Percentiles rank a stretch among this genome's conserved stretches.
Evolutionary conservation across 305 asterid species (phyloP).

Genomic region (Fraxinus ornus): DNA sequence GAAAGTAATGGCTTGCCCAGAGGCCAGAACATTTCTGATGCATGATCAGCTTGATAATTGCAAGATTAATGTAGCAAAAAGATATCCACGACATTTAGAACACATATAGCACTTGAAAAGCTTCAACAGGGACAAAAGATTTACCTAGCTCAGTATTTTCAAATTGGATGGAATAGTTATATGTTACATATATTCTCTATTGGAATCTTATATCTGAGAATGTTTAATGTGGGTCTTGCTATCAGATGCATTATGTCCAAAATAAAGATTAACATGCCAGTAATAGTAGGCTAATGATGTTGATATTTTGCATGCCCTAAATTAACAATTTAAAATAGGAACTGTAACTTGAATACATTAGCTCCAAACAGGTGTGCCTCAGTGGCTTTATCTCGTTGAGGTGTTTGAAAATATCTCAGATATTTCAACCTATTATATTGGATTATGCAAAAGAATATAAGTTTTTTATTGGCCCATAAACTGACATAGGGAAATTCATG

Average conservation of each 20-base stretch:
- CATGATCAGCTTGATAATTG: background rate
- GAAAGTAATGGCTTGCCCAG: background rate
- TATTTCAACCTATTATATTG: background rate
- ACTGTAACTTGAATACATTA: background rate
- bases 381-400: background rate
- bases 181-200: background rate
- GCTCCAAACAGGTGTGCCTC: background rate
- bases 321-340: background rate
- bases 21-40: background rate
- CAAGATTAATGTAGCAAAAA: background rate
- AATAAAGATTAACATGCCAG: background rate
- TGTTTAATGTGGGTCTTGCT: background rate
- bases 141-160: background rate
- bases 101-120: background rate
- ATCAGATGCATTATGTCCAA: background rate
- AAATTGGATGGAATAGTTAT: background rate
- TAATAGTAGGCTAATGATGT: background rate
- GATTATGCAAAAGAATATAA: background rate
- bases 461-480: background rate
- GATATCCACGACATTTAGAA: background rate
- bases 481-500: background rate
- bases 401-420: background rate
- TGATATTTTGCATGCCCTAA: background rate
- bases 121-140: background rate
- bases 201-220: background rate